Evolutionary conservation across 768 basidiomycete species (phyloP).

Genomic region (Glaciozyma antarctica): DNA sequence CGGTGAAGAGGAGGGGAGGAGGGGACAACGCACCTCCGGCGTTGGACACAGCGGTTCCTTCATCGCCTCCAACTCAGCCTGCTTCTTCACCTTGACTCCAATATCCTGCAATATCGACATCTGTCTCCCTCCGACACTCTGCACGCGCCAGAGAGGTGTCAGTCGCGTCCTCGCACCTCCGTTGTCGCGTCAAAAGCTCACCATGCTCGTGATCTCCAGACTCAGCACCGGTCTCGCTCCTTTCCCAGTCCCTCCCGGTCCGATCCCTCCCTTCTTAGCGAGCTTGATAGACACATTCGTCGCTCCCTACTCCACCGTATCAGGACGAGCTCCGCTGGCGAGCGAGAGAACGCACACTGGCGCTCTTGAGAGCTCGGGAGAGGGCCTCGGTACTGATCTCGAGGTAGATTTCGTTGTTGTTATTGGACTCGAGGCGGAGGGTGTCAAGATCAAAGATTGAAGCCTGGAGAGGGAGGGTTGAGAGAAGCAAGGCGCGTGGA

Average conservation of each 20-base stretch:
- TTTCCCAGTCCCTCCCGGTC: conserved; percentile 7
- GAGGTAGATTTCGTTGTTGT: conserved; percentile 69
- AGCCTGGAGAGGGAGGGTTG: conserved; percentile 42
- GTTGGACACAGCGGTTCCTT: conserved; percentile 76
- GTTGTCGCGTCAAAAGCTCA: conserved; percentile 4
- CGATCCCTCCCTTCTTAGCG: conserved; percentile 64
- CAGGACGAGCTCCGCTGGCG: conserved; percentile 38
- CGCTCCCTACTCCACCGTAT: conserved; percentile 41
- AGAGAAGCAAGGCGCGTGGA: not conserved
- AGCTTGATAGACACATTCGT: conserved; percentile 68
- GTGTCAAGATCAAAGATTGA: conserved; percentile 46
- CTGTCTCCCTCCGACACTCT: conserved; percentile 54
- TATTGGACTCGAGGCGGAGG: conserved; percentile 80
- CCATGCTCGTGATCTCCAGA: conserved; percentile 56
- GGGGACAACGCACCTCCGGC: conserved; percentile 52
- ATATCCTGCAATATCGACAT: conserved; percentile 71
- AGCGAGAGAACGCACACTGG: conserved; percentile 43
- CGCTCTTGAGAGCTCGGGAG: conserved; percentile 50
- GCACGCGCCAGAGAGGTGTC: conserved; percentile 29
- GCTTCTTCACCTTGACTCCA: conserved; percentile 67
- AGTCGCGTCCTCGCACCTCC: too few species aligned
- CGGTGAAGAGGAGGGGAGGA: not conserved
- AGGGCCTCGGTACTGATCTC: conserved; percentile 65
- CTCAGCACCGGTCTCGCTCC: conserved; percentile 55
- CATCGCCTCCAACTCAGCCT: conserved; percentile 59